Percentiles rank a stretch among this genome's conserved stretches.
Evolutionary conservation across 495 filamentous ascomycete species (phyloP).

Genomic region (Aspergillus diversus): DNA sequence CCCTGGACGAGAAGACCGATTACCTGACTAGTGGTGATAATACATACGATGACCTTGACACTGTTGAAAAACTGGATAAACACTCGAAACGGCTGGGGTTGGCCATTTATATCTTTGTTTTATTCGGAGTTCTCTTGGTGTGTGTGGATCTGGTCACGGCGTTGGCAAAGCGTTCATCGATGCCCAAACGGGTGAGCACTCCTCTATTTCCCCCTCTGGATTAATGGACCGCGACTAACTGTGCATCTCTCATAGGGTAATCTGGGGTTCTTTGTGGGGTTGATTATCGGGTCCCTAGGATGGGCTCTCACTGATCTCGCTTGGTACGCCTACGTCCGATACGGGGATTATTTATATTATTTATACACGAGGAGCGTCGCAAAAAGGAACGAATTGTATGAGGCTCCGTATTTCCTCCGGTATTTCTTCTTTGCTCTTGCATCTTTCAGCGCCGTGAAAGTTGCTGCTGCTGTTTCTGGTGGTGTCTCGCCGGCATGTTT

Average conservation of each 20-base stretch:
- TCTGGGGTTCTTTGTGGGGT: background rate
- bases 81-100: background rate
- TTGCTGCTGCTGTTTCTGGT: background rate
- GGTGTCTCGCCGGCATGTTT: background rate
- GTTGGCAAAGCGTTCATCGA: background rate
- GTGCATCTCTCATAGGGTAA: background rate
- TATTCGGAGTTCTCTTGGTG: background rate
- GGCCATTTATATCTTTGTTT: background rate
- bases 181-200: background rate
- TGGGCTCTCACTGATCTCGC: background rate
- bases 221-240: background rate
- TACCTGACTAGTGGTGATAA: background rate
- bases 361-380: background rate
- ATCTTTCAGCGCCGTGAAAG: background rate
- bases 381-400: background rate
- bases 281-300: background rate
- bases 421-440: background rate
- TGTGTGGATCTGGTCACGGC: background rate
- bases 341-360: background rate
- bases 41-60: background rate
- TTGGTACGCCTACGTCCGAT: background rate
- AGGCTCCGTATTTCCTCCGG: background rate
- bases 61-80: background rate
- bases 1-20: background rate
- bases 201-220: background rate